phyloP scores from a whole-genome alignment of 768 basidiomycete species.

The Suillus hirtellus region DNA sequence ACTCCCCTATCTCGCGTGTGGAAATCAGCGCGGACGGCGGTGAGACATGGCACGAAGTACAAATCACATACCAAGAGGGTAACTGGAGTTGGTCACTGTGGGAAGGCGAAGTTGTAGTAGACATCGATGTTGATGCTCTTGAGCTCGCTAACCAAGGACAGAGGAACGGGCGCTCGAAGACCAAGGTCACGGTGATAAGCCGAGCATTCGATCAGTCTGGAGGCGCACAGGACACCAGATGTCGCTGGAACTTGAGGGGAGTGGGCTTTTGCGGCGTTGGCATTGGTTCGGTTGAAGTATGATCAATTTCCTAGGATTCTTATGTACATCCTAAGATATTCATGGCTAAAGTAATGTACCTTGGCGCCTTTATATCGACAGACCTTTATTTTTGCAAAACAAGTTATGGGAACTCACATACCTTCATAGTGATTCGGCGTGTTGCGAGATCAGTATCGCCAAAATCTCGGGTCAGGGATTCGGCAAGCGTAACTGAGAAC shows the following conservation, averaged over 20 bases:
- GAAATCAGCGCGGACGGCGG: slow-evolving; percentile 57
- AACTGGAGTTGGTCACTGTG: slow-evolving; percentile 77
- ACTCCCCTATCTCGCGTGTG: slow-evolving; percentile 46
- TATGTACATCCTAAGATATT: neutral
- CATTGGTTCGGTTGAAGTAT: slow-evolving; percentile 16
- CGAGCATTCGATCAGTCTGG: slow-evolving; percentile 55
- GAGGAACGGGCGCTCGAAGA: slow-evolving; percentile 16
- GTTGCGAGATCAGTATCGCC: neutral
- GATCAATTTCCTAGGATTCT: neutral
- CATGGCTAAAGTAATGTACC: neutral
- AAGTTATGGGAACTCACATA: neutral
- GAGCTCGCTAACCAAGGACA: slow-evolving; percentile 11
- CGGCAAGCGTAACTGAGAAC: neutral
- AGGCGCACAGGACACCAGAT: slow-evolving; percentile 47
- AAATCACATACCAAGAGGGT: slow-evolving; percentile 59
- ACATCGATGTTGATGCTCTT: slow-evolving; percentile 22
- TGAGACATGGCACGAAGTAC: slow-evolving; percentile 48
- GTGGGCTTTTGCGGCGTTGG: slow-evolving; percentile 46
- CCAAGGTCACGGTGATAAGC: slow-evolving; percentile 35
- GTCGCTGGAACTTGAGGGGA: slow-evolving; percentile 67
- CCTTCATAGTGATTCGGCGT: neutral
- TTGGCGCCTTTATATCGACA: neutral
- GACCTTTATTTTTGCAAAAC: neutral
- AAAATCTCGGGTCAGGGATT: neutral
- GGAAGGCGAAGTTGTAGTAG: slow-evolving; percentile 49